Base-by-base conservation (phyloP, 75 land plant genomes). In the Ceratopteris richardii region DNA sequence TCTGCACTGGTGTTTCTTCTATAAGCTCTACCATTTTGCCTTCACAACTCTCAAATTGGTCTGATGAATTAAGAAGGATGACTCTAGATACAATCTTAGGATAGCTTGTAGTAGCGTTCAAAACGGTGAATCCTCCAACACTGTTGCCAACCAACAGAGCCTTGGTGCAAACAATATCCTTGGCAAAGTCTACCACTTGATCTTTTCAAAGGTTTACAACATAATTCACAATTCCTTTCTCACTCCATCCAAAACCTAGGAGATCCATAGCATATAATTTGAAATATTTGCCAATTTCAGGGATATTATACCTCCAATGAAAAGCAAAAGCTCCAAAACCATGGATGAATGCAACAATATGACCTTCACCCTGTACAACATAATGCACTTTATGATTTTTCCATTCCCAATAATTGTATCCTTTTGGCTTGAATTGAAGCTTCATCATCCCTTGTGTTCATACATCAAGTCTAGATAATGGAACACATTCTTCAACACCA, bases 241-340 rank as follows among this genome's bases (percentile, higher is more conserved):
- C 99, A 54, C 97, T 91, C 92, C 88, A 90, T 27, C 99, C 99
- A 72, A 95, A 90, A 10, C 99, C 99, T 26, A 95, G 72, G 60
- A 95, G 75, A 55, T 95, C 99, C 29, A 90, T 21, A 19, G 99
- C 99, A 77, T 90, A 95, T 11, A 95, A 97, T 57, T 82, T 91
- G 61, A 78, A 76, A 18, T 58, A 69, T 60, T 90, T 90, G 17
- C 97, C 86, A 75, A 95, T 68, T 54, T 87, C 84, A 21, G 99
- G 99, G 39, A 95, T 95, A 50, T 90, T 90, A 31, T 90, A 95
- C 57, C 99, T 94, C 99, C 99, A 95, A 65, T 95, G 99, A 62
- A 77, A 95, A 33, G 86, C 91, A 57, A 97, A 95, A 50, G 99
- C 97, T 28, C 99, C 99, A 81, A 95, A 95, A 22, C 99, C 99